A percentile compares a stretch with the other conserved stretches of the same genome.
phyloP scores from a whole-genome alignment of 306 rosid species.

The Cucumis cinereus region DNA sequence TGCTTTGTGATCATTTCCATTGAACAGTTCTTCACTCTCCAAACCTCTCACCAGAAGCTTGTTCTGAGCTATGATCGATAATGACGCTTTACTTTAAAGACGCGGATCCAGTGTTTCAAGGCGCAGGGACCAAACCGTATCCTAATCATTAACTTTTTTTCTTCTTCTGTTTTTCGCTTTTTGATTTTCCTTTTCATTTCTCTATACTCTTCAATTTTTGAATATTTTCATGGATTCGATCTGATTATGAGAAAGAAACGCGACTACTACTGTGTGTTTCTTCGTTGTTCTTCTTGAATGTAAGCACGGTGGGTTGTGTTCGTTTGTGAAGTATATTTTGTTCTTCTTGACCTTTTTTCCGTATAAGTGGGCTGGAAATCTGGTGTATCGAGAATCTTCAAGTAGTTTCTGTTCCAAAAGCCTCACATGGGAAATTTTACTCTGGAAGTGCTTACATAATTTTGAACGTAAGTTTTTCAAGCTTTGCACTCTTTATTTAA shows the following conservation, averaged over 20 bases:
- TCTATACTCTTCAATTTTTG: background rate
- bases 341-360: conserved; percentile 29
- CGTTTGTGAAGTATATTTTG: background rate
- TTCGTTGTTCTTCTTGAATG: background rate
- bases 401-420: conserved; percentile 45
- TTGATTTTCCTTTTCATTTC: background rate
- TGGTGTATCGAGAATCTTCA: conserved; percentile 81
- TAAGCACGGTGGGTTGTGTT: background rate
- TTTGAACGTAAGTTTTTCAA: conserved; percentile 57
- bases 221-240: background rate
- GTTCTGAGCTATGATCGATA: conserved; percentile 22
- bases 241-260: background rate
- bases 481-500: background rate
- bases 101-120: conserved; percentile 56
- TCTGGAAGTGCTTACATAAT: conserved; percentile 75
- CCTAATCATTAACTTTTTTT: conserved; percentile 31
- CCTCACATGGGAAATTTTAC: conserved; percentile 65
- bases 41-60: background rate
- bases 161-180: conserved; percentile 1
- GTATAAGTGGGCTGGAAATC: conserved; percentile 66
- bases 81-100: conserved; percentile 69
- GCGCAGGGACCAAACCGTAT: conserved; percentile 77
- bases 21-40: background rate
- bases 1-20: background rate
- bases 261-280: background rate